phyloP scores from a whole-genome alignment of 441 rosid genomes.

The Mallotus japonicus region DNA sequence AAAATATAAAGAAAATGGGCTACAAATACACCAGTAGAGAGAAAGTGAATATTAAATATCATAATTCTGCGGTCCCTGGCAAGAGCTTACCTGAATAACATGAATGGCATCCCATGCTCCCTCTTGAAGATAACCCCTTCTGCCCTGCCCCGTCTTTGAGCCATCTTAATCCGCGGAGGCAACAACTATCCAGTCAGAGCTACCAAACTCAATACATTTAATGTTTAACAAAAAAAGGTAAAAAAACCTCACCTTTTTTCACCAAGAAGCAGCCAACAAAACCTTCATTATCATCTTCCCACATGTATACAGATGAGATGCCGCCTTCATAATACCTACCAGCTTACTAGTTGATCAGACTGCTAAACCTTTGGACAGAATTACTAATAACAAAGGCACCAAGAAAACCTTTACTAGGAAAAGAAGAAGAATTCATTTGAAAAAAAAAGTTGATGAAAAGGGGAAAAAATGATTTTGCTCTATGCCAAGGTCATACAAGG shows the following conservation, averaged over 20 bases:
- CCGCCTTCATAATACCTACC: constrained; percentile 97
- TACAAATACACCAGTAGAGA: background rate
- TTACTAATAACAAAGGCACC: constrained; percentile 3
- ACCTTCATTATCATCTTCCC: constrained; percentile 94
- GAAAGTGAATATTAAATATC: background rate
- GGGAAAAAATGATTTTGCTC: background rate
- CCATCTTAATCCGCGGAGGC: constrained; percentile 54
- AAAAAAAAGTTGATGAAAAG: background rate
- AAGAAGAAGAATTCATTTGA: background rate
- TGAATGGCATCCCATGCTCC: constrained; percentile 99
- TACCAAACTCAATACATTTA: background rate
- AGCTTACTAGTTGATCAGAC: constrained; percentile 36
- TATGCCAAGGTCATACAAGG: background rate
- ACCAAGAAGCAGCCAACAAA: constrained; percentile 90
- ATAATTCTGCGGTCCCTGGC: background rate
- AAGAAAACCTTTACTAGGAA: background rate
- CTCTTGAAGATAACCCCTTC: constrained; percentile 88
- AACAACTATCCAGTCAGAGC: constrained; percentile 25
- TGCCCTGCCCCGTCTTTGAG: constrained; percentile 83
- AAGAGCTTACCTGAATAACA: constrained; percentile 67
- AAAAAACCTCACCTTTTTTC: constrained; percentile 65
- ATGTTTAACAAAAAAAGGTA: constrained; percentile 5
- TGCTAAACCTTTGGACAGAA: constrained; percentile 10
- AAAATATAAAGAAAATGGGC: background rate
- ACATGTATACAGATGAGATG: constrained; percentile 95